These are phyloP conservation scores for Cordyceps farinosa DNA, from an alignment of 2,329 filamentous ascomycete genomes.

Conservation along the genomic window DNA sequence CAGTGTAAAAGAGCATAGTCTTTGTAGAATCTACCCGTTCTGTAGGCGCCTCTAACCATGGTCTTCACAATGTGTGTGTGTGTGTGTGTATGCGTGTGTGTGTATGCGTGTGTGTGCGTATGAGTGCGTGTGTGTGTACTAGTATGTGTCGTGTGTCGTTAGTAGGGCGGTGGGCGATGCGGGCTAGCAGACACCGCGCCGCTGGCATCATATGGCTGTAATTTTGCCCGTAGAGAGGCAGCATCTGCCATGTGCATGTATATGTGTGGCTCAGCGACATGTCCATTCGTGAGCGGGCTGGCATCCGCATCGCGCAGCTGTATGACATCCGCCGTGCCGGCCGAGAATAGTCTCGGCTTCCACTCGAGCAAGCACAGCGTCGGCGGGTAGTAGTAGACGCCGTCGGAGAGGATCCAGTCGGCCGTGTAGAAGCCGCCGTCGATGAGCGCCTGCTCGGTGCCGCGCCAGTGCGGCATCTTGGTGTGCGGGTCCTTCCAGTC, in stretches of 20 bases:
- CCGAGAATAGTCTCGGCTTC: slow-evolving; percentile 18
- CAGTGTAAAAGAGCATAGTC: not conserved
- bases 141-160: not conserved
- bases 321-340: slow-evolving; percentile 23
- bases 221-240: not conserved
- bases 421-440: slow-evolving; percentile 66
- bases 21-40: not conserved
- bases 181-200: not conserved
- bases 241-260: slow-evolving; percentile 1
- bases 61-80: not conserved
- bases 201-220: not conserved
- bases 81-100: not conserved
- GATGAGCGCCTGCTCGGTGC: slow-evolving; percentile 59
- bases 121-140: too few species aligned
- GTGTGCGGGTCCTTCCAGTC: slow-evolving; percentile 68
- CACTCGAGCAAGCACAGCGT: slow-evolving; percentile 36
- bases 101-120: not conserved
- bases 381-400: slow-evolving; percentile 33
- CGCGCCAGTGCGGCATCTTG: slow-evolving; percentile 67
- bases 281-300: not conserved
- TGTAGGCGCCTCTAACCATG: slow-evolving; percentile 2
- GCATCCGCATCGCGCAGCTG: slow-evolving; percentile 20
- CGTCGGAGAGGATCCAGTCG: slow-evolving; percentile 34
- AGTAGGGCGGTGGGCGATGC: slow-evolving; percentile 2
- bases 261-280: not conserved